Conservation (phyloP, 2,329 filamentous ascomycete genomes). For the Leptographium lundbergii region DNA sequence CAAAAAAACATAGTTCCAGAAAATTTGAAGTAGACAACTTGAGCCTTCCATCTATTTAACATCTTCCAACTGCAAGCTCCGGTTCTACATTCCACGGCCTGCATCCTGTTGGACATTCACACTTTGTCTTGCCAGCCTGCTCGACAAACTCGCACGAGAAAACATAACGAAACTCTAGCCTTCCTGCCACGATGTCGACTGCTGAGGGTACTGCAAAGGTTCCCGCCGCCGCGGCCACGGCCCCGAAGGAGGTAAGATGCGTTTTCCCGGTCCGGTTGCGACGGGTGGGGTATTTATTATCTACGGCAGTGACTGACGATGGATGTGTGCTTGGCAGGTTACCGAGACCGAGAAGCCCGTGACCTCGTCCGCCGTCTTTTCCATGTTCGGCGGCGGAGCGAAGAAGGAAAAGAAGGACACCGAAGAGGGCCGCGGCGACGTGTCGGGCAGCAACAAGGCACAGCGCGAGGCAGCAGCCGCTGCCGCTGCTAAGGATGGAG, state of each 20-base stretch:
- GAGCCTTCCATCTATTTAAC: background rate
- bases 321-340: constrained; percentile 5
- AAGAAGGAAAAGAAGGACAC: constrained; percentile 94
- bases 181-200: constrained; percentile 18
- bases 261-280: background rate
- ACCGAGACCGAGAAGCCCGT: constrained; percentile 25
- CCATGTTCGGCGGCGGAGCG: constrained; percentile 95
- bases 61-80: background rate
- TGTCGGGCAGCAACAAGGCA: constrained; percentile 78
- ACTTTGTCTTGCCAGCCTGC: background rate
- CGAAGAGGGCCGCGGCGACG: constrained; percentile 70
- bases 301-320: background rate
- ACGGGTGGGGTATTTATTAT: background rate
- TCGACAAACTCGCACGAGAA: background rate
- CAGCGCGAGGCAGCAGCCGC: constrained; percentile 52
- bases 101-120: background rate
- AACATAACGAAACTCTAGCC: background rate
- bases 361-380: constrained; percentile 64
- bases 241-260: background rate
- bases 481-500: constrained; percentile 38
- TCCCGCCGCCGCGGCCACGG: constrained; percentile 17
- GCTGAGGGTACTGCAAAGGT: constrained; percentile 20
- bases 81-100: background rate
- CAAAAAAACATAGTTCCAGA: constrained; percentile 1
- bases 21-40: background rate